Evolutionary conservation across 305 asterid species (phyloP), one percentile per base, ranked within the genome.

Genomic region (Fraxinus greggii): DNA sequence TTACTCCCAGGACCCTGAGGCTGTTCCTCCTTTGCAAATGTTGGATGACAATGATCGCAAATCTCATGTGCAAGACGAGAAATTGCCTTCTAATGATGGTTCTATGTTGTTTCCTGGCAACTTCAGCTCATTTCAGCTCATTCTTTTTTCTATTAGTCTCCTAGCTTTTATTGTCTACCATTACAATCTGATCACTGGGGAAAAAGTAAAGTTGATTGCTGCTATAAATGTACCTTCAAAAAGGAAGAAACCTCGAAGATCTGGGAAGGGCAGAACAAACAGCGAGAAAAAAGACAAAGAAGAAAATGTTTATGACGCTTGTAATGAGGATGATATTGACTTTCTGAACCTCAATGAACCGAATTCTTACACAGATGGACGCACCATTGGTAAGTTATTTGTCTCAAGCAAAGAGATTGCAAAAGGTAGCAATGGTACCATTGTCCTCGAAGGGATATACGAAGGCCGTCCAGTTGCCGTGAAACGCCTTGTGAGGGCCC

Each of bases 361-460:
- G 72, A 78, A 82, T 84, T 79, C 88, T 73, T 28, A 51, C 85
- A 78, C 82, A 78, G 93, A 84, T 85, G 99, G 92, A 35, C 97
- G 92, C 69, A 85, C 81, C 73, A 88, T 95, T 75, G 98, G 99
- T 83, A 95, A 91, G 86, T 86, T 95, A 81, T 86, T 90, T 88
- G 93, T 94, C 82, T 91, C 93, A 56, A 82, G 82, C 79, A 88
- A 89, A 82, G 97, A 90, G 91, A 94, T 95, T 78, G 99, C 91
- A 61, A 94, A 91, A 89, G 98, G 99, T 82, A 95, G 99, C 83
- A 93, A 94, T 42, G 99, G 98, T 28, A 95, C 99, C 28, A 86
- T 95, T 82, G 93, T 95, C 77, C 91, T 94, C 75, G 98, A 95
- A 89, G 99, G 99, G 56, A 85, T 87, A 79, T 92, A 93, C 83